Conservation (phyloP, 2,329 filamentous ascomycete genomes). For the Aspergillus spinulosporus region DNA sequence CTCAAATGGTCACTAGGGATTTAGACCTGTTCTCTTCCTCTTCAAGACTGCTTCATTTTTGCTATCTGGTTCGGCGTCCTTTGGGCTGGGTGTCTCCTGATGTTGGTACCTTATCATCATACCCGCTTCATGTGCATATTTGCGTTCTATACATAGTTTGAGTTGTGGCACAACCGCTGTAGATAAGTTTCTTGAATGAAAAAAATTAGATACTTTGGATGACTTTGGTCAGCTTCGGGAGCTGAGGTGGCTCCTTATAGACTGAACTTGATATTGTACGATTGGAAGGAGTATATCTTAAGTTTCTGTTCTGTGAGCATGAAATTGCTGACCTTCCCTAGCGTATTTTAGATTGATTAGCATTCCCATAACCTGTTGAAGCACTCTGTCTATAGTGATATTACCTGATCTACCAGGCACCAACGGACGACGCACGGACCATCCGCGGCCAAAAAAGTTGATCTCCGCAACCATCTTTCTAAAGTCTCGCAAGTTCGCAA, state of each 20-base stretch:
- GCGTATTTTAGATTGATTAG: no score
- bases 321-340: no score
- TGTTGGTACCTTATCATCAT: conserved; percentile 16
- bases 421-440: conserved; percentile 13
- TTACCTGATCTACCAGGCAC: conserved; percentile 2
- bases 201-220: conserved; percentile 1
- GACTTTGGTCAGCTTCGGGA: no score
- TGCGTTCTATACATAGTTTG: conserved; percentile 19
- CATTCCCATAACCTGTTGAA: background rate
- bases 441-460: conserved; percentile 21
- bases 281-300: no score
- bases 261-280: no score
- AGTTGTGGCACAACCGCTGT: conserved; percentile 9
- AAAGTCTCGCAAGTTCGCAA: background rate
- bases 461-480: background rate
- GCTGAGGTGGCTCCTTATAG: no score
- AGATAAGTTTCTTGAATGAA: conserved; percentile 11
- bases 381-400: background rate
- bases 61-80: conserved; percentile 1
- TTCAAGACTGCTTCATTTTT: conserved; percentile 5
- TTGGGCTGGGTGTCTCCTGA: conserved; percentile 21
- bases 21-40: conserved; percentile 35
- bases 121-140: conserved; percentile 23
- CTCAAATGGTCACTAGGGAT: conserved; percentile 67
- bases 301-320: no score